Base-by-base conservation (phyloP, 1,284 basidiomycete genomes). In the Ustanciosporium gigantosporum region DNA sequence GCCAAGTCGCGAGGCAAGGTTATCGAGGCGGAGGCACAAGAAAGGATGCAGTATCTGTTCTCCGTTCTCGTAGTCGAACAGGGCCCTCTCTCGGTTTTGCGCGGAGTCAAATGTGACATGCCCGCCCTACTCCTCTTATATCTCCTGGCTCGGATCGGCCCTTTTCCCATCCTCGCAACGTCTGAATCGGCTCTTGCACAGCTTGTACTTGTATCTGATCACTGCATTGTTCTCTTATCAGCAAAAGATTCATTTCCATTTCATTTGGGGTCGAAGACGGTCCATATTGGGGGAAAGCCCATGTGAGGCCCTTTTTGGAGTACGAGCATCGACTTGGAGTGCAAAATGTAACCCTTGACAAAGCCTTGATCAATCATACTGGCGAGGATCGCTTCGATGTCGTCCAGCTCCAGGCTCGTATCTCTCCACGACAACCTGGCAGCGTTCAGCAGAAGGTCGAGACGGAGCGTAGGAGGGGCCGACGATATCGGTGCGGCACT, bases 341-440 rank as follows among this genome's bases (percentile, higher is more conserved):
- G 79, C 15, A 78, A 49, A 13, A 79, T 77, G 66, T 80, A 80
- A 3, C 76, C 79, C 44, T 80, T 80, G 46, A 80, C 46, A 52
- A 78, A 77, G 25, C 79, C 79, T 67, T 79, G 79, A 36, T 80
- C 80, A 47, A 80, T 73, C 31, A 81, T 51, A 25, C 74, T 77
- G 2, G 73, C 74, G 11, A 74, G 66, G 49, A 81, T 73, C 21
- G 74, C 72, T 45, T 80, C 80, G 27, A 80, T 59, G 41, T 81
- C 80, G 29, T 78, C 76, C 11, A 69, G 16, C 36, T 76, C 69
- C 21, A 80, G 56, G 3, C 58, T 36, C 7, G 46, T 15, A 23
- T 79, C 77, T 11, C 52, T 49, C 68, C 79, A 80, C 4, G 76
- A 73, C 11, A 77, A 20, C 8, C 66, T 64, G 2, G 79, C 79